Evolutionary conservation across 805 yeast species (phyloP).

Genomic region (Candida adriatica): DNA sequence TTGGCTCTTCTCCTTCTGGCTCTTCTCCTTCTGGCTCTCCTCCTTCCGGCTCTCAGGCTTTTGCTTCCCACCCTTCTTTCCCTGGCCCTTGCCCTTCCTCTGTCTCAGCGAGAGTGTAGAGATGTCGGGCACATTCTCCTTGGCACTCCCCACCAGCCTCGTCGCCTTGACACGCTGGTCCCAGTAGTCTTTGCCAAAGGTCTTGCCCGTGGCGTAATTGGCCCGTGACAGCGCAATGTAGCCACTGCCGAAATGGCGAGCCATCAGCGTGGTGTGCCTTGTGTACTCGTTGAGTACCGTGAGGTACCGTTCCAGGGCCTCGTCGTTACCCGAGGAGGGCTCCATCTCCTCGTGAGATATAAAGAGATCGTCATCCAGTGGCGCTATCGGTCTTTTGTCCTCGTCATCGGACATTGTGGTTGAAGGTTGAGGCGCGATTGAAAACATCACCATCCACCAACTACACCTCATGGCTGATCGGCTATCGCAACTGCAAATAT

Average conservation of each 20-base stretch:
- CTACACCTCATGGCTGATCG: constrained; percentile 59
- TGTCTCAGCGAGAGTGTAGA: neutral
- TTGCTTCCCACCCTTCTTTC: neutral
- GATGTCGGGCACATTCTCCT: neutral
- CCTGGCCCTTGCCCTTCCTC: constrained; percentile 1
- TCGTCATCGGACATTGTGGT: no score
- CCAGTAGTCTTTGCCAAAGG: constrained; percentile 35
- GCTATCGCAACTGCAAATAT: constrained; percentile 81
- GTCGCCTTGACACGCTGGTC: constrained; percentile 30
- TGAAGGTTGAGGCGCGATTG: no score
- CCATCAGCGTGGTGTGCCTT: constrained; percentile 1
- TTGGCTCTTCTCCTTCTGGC: neutral
- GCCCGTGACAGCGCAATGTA: constrained; percentile 39
- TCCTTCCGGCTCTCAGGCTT: no score
- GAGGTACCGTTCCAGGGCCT: constrained; percentile 1
- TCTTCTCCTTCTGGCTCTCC: neutral
- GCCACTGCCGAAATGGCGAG: constrained; percentile 24
- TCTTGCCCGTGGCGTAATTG: constrained; percentile 28
- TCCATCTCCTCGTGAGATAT: constrained; percentile 1
- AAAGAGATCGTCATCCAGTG: constrained; percentile 13
- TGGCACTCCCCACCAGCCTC: constrained; percentile 3
- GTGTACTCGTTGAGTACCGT: constrained; percentile 14
- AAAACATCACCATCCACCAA: neutral
- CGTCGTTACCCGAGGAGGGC: neutral
- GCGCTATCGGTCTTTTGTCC: no score